phyloP scores from a whole-genome alignment of 768 basidiomycete species.

The Candolleomyces aberdarensis region DNA sequence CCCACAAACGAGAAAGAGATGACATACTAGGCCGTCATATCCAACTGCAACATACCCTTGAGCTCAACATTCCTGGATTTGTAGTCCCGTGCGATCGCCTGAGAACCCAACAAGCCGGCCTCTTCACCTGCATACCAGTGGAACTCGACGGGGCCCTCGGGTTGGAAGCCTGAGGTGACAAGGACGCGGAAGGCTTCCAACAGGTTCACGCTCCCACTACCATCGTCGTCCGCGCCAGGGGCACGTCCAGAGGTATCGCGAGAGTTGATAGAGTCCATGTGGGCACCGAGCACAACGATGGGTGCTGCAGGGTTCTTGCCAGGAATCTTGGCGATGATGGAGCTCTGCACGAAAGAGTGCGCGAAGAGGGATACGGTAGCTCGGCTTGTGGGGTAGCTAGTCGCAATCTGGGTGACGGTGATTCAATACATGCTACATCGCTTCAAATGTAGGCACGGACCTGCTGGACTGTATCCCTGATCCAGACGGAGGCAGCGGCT shows the following conservation, averaged over 20 bases:
- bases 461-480: constrained; percentile 22
- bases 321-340: constrained; percentile 31
- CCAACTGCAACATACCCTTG: constrained; percentile 44
- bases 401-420: constrained; percentile 15
- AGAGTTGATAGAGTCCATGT: constrained; percentile 38
- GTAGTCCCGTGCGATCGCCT: constrained; percentile 51
- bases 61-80: constrained; percentile 38
- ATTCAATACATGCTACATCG: background rate
- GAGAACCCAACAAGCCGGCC: constrained; percentile 43
- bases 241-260: constrained; percentile 32
- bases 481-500: constrained; percentile 30
- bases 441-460: constrained; percentile 11
- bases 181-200: constrained; percentile 40
- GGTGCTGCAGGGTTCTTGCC: constrained; percentile 24
- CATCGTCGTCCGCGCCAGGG: constrained; percentile 49
- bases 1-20: background rate
- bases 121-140: constrained; percentile 45
- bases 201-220: constrained; percentile 38
- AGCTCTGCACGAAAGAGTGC: constrained; percentile 31
- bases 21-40: constrained; percentile 39
- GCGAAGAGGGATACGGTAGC: constrained; percentile 23
- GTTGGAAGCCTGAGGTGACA: constrained; percentile 31
- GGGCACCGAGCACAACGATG: constrained; percentile 34
- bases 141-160: constrained; percentile 38
- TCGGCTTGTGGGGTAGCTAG: constrained; percentile 17